A percentile compares a stretch with the other conserved stretches of the same genome.
Evolutionary conservation across 2,329 filamentous ascomycete species (phyloP).

Genomic region (Diaporthe destruens): DNA sequence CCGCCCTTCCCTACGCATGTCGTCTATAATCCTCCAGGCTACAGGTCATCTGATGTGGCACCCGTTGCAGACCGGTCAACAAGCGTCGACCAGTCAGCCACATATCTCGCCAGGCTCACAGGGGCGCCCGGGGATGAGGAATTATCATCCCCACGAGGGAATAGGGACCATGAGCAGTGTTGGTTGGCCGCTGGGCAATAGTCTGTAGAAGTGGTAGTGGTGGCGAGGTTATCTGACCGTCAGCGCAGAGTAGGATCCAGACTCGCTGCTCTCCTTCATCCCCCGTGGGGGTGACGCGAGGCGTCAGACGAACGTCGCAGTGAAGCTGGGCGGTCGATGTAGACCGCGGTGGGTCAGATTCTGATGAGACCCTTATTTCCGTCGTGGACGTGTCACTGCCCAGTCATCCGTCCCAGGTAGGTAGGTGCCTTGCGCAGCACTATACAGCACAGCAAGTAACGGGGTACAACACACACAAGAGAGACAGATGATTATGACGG

Average conservation of each 20-base stretch:
- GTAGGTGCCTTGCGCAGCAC: conserved; percentile 11
- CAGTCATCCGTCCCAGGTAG: not conserved
- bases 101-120: conserved; percentile 37
- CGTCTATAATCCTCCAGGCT: conserved; percentile 14
- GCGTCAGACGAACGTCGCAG: conserved; percentile 33
- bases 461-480: not conserved
- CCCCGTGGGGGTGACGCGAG: conserved; percentile 32
- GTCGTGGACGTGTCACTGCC: not conserved
- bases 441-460: not conserved
- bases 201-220: not conserved
- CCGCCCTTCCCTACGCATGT: conserved; percentile 7
- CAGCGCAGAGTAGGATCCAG: conserved; percentile 33
- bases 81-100: conserved; percentile 29
- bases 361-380: conserved; percentile 29
- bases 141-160: not conserved
- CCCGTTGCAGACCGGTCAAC: conserved; percentile 34
- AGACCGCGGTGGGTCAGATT: conserved; percentile 14
- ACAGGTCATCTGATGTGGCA: conserved; percentile 38
- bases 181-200: conserved; percentile 3
- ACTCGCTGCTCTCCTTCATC: conserved; percentile 7
- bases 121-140: conserved; percentile 23
- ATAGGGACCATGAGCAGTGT: not conserved
- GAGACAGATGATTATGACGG: conserved; percentile 1
- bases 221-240: conserved; percentile 29
- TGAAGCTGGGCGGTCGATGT: not conserved